Conservation (phyloP, 495 filamentous ascomycete genomes). For the Sphaerosporella brunnea region DNA sequence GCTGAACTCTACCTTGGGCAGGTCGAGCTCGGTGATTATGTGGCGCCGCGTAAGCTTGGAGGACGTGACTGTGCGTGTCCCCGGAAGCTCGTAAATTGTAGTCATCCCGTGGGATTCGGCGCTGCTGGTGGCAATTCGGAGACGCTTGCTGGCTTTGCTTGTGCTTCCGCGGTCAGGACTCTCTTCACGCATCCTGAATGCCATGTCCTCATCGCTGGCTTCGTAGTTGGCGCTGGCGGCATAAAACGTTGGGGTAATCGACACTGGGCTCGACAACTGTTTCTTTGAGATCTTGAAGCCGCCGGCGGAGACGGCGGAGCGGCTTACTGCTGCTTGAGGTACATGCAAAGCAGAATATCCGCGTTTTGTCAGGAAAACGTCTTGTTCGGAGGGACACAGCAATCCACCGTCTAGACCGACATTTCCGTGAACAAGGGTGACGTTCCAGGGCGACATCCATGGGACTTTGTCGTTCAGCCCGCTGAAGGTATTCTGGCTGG, state of each 20-base stretch:
- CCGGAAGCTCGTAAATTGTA: slow-evolving; percentile 38
- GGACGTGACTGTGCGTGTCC: slow-evolving; percentile 32
- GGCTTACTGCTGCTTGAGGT: neutral
- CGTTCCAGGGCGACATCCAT: slow-evolving; percentile 40
- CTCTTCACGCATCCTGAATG: neutral
- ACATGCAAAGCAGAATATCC: no score
- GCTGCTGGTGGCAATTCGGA: neutral
- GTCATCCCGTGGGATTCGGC: slow-evolving; percentile 30
- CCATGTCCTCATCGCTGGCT: neutral
- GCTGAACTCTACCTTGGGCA: slow-evolving; percentile 27
- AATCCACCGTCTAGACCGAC: neutral
- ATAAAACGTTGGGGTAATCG: neutral
- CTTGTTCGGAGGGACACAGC: neutral
- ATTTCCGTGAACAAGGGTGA: slow-evolving; percentile 28
- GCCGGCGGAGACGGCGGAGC: neutral
- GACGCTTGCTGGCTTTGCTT: neutral
- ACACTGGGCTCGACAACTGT: neutral
- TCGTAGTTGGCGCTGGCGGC: neutral
- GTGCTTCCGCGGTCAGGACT: no score
- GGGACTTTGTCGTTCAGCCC: slow-evolving; percentile 43
- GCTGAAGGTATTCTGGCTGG: slow-evolving; percentile 46
- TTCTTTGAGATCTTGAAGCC: neutral
- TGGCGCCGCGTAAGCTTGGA: slow-evolving; percentile 30
- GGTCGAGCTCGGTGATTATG: slow-evolving; percentile 30
- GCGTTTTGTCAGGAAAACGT: neutral